A percentile compares a stretch with the other conserved stretches of the same genome.
These are phyloP conservation scores for Beauveria medogensis DNA, from an alignment of 2,329 filamentous ascomycete species.

Conservation along the genomic window DNA sequence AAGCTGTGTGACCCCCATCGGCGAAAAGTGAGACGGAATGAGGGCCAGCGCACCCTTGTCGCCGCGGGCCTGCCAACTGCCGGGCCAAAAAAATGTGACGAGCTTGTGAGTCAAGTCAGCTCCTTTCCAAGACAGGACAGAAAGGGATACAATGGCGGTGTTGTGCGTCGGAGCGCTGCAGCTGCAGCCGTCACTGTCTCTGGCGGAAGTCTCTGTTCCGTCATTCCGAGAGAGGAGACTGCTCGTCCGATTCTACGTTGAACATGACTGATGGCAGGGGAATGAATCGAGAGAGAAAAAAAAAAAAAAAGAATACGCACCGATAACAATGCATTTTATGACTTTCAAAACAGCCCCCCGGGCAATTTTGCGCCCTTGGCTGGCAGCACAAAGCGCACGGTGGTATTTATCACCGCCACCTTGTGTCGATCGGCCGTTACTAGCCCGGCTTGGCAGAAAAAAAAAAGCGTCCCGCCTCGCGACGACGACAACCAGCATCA, in stretches of 20 bases:
- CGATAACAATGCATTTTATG: background rate
- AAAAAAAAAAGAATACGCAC: background rate
- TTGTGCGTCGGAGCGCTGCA: background rate
- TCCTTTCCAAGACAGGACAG: too few relatives aligned
- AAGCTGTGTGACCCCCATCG: background rate
- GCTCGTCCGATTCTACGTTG: too few relatives aligned
- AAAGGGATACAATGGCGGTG: background rate
- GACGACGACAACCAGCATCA: background rate
- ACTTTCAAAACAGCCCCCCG: background rate
- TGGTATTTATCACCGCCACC: background rate
- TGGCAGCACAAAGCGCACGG: too few relatives aligned
- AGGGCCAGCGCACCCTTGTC: background rate
- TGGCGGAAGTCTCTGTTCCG: background rate
- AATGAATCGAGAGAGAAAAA: background rate
- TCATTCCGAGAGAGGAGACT: background rate
- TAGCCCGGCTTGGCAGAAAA: background rate
- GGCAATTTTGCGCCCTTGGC: background rate
- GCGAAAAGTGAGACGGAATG: background rate
- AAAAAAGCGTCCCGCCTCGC: slow-evolving; percentile 1
- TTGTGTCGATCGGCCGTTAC: background rate
- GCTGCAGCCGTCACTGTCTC: background rate
- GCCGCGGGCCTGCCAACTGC: background rate
- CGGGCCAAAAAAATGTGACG: background rate
- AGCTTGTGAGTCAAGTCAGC: background rate
- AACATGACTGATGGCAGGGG: too few relatives aligned